Percentiles rank a stretch among this genome's conserved stretches.
Evolutionary conservation across 78 protist genomes (phyloP).

Genomic region (Dictyostelium intermedium): DNA sequence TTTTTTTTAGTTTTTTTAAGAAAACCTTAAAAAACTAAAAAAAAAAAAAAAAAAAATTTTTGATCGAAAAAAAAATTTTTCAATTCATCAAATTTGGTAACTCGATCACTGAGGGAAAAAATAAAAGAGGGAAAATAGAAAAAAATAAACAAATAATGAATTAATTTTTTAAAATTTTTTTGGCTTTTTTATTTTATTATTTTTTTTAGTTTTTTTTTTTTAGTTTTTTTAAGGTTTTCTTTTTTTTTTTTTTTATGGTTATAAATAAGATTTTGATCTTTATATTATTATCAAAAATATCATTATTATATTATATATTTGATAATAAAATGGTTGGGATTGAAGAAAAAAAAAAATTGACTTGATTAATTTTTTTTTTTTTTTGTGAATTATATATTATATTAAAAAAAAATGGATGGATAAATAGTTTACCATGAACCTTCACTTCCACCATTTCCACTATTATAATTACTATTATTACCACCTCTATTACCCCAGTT

Average conservation of each 20-base stretch:
- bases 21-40: too few species aligned
- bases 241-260: not conserved
- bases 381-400: not conserved
- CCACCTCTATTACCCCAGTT: not conserved
- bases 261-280: not conserved
- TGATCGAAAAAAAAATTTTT: not conserved
- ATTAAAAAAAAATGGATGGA: not conserved
- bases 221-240: too few species aligned
- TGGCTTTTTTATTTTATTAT: not conserved
- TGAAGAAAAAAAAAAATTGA: not conserved
- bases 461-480: slow-evolving; percentile 18
- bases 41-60: too few species aligned
- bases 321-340: not conserved
- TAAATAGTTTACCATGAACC: not conserved
- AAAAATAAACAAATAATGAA: too few species aligned
- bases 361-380: not conserved
- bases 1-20: too few species aligned
- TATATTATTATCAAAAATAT: not conserved
- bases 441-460: slow-evolving; percentile 3
- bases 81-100: not conserved
- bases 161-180: too few species aligned
- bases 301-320: not conserved
- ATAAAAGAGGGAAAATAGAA: too few species aligned
- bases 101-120: not conserved
- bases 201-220: not conserved